These are phyloP conservation scores for Phylloboletellus chloephorus DNA, from an alignment of 1,284 basidiomycete species.

Conservation along the genomic window DNA sequence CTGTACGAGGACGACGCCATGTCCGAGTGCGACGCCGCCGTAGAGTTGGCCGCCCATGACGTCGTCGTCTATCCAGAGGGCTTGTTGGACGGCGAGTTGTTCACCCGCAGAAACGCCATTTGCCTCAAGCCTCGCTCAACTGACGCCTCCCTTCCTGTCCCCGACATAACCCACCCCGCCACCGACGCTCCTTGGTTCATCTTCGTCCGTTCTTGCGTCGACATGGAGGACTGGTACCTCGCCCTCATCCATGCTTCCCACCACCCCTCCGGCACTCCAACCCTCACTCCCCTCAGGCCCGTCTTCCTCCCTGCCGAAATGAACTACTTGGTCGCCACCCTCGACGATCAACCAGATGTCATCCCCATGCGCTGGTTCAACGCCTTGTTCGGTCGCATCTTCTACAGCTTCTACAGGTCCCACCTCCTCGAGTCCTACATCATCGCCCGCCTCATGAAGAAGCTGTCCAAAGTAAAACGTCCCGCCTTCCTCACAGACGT, in stretches of 20 bases:
- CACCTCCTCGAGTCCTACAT: constrained; percentile 78
- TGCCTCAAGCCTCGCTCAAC: constrained; percentile 62
- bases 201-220: constrained; percentile 76
- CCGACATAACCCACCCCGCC: no score
- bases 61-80: constrained; percentile 72
- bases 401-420: constrained; percentile 89
- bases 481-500: constrained; percentile 85
- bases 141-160: no score
- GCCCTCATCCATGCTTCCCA: constrained; percentile 74
- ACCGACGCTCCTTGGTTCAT: constrained; percentile 81
- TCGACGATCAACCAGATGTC: constrained; percentile 91
- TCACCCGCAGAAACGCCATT: constrained; percentile 83
- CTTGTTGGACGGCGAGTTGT: constrained; percentile 79
- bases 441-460: constrained; percentile 87
- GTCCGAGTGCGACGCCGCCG: constrained; percentile 80
- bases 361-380: constrained; percentile 98
- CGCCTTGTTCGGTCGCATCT: constrained; percentile 85
- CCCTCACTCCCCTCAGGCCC: constrained; percentile 48
- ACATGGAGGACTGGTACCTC: constrained; percentile 97
- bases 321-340: constrained; percentile 73
- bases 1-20: constrained; percentile 87
- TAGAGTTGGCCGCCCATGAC: constrained; percentile 73
- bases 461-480: constrained; percentile 85
- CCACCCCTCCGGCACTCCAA: constrained; percentile 51
- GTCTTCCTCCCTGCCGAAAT: constrained; percentile 81